Base-by-base conservation (phyloP, 1,139 yeast species). In the Pichia sp. region DNA sequence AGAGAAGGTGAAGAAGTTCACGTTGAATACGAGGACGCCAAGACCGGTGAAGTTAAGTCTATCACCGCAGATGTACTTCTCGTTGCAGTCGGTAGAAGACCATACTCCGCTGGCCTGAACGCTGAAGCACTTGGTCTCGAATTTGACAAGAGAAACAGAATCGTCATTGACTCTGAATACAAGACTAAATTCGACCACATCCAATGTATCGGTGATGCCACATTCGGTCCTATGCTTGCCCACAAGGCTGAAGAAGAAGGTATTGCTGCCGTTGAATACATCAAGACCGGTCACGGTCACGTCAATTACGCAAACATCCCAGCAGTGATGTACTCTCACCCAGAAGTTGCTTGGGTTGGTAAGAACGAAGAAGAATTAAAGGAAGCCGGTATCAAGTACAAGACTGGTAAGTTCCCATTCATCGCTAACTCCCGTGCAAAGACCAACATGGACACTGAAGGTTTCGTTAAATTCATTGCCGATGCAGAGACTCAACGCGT, bases 221-320 rank as follows among this genome's bases (percentile, higher is more conserved):
- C 98, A 32, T 91, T 85, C 53, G 98, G 98, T 53, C 93, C 96
- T 54, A 93, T 93, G 99, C 77, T 93, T 67, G 99, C 99, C 47
- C 99, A 93, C 75, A 93, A 93, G 74, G 99, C 99, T 45, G 99
- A 93, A 71, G 99, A 93, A 64, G 99, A 93, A 72, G 99, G 96
- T 65, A 81, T 93, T 55, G 99, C 98, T 41, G 98, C 96, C 47
- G 97, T 76, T 46, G 99, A 93, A 68, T 84, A 76, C 71, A 78
- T 93, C 62, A 85, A 86, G 72, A 66, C 66, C 51, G 98, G 98
- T 47, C 85, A 83, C 60, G 99, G 99, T 43, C 98, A 93, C 60
- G 97, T 93, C 51, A 93, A 93, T 77, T 93, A 93, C 66, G 94
- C 81, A 52, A 91, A 85, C 67, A 91, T 93, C 53, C 99, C 99